Base-by-base conservation (phyloP, 2,329 filamentous ascomycete genomes). In the Magnaporthiopsis incrustans region DNA sequence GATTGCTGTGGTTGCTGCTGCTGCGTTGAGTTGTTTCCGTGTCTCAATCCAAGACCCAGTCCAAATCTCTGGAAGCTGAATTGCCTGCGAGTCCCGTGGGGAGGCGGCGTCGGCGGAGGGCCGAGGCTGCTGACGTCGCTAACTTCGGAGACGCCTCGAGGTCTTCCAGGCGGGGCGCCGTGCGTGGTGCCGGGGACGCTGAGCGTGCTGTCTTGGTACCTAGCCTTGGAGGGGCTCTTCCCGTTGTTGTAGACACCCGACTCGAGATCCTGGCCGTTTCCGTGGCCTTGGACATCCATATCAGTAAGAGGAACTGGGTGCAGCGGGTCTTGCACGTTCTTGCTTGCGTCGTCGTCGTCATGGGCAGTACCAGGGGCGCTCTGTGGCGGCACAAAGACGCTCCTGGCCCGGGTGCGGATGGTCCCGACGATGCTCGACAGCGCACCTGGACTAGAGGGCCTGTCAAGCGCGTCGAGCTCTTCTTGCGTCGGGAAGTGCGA, bases 51-150 rank as follows among this genome's bases (percentile, higher is more conserved):
- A 2, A 61, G 60, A 10, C 60, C 60, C 11, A 61, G 30, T 8
- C 60, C 60, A 26, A 97, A 86, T 68, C 90, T 92, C 68, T 93
- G 89, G 80, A 98, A 98, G 25, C 91, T 96, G 77, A 98, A 99
- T 72, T 97, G 91, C 66, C 94, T 84, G 68, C 80, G 84, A 14
- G 89, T 83, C 75, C 59, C 76, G 65, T 85, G 85, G 4, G 82
- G 86, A 5, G 87, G 87, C 1, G 88, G 87, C 4, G 84, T 82
- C 0, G 88, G 88, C 1, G 86, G 81, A 3, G 61, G 61, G 14
- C 61, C 61, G n/a, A 62, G 77, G 26, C 72, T 75, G 69, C 72
- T 76, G 66, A 75, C 76, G 65, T 74, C 77, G 67, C 73, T 78
- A 61, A 75, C 74, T 61, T 75, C 77, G 2, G 78, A 78, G 26